These are phyloP conservation scores for Trichoderma arundinaceum DNA, from an alignment of 2,329 filamentous ascomycete species.

Conservation along the genomic window DNA sequence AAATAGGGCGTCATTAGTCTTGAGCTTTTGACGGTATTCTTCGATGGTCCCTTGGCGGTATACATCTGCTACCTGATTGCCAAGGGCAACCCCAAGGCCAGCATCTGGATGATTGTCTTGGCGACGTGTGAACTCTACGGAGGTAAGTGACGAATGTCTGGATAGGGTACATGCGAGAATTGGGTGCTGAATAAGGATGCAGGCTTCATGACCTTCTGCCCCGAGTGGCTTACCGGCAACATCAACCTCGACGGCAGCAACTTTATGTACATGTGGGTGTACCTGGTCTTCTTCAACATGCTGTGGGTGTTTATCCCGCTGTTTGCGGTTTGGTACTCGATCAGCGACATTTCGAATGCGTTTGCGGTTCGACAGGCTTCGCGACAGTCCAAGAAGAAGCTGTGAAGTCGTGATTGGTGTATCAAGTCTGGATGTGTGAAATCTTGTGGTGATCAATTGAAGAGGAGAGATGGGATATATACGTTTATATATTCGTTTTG, in stretches of 20 bases:
- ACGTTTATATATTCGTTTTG: too few species aligned
- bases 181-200: too few species aligned
- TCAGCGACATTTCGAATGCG: conserved; percentile 60
- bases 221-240: conserved; percentile 69
- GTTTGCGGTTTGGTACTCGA: conserved; percentile 62
- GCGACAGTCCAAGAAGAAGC: conserved; percentile 39
- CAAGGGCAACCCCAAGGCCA: conserved; percentile 59
- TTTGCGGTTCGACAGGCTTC: conserved; percentile 45
- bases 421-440: not conserved
- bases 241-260: conserved; percentile 68
- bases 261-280: conserved; percentile 72
- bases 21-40: conserved; percentile 68
- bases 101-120: conserved; percentile 67
- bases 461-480: too few species aligned
- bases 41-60: conserved; percentile 64
- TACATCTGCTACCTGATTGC: conserved; percentile 66
- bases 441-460: too few species aligned
- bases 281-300: conserved; percentile 71
- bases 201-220: conserved; percentile 75
- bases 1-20: conserved; percentile 63
- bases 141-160: conserved; percentile 47
- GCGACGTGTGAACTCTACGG: conserved; percentile 72
- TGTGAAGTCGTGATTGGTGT: conserved; percentile 33
- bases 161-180: not conserved
- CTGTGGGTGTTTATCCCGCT: conserved; percentile 69